Evolutionary conservation across 148 eudicot species (phyloP).

Genomic region (Amaranthus palmeri): DNA sequence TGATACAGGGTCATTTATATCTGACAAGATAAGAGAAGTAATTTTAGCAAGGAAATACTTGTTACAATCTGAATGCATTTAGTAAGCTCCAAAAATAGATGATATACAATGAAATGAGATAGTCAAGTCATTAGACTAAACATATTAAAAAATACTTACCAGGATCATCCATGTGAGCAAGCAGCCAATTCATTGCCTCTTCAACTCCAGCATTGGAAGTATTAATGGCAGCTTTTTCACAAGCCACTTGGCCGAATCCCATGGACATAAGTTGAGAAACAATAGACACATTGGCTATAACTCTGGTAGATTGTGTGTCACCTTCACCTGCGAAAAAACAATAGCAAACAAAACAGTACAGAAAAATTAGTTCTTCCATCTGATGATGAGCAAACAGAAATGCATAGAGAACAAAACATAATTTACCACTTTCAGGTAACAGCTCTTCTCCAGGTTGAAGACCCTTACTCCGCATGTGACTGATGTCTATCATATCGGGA

Average conservation of each 20-base stretch:
- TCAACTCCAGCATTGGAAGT: conserved; percentile 83
- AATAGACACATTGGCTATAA: conserved; percentile 56
- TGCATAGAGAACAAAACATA: neutral
- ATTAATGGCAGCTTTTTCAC: conserved; percentile 88
- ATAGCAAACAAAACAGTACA: neutral
- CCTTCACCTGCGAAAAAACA: conserved; percentile 32
- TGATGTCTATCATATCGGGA: conserved; percentile 82
- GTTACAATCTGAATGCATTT: neutral
- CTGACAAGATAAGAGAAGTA: conserved; percentile 33
- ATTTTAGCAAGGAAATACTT: neutral
- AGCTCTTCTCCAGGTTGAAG: conserved; percentile 93
- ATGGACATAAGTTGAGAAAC: conserved; percentile 77
- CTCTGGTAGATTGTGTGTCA: conserved; percentile 34
- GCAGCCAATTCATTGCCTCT: conserved; percentile 97
- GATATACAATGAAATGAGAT: neutral
- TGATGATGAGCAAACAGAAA: neutral
- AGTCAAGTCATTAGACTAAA: neutral
- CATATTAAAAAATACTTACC: conserved; percentile 36
- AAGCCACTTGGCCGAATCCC: conserved; percentile 71
- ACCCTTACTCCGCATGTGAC: conserved; percentile 94
- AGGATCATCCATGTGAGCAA: conserved; percentile 93
- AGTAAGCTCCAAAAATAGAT: neutral
- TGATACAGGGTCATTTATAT: conserved; percentile 76
- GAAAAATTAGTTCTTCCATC: neutral
- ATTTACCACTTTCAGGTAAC: conserved; percentile 77